Percentiles rank a stretch among this genome's conserved stretches.
Conservation (phyloP, 768 basidiomycete species). For the Lyophyllum atratum region DNA sequence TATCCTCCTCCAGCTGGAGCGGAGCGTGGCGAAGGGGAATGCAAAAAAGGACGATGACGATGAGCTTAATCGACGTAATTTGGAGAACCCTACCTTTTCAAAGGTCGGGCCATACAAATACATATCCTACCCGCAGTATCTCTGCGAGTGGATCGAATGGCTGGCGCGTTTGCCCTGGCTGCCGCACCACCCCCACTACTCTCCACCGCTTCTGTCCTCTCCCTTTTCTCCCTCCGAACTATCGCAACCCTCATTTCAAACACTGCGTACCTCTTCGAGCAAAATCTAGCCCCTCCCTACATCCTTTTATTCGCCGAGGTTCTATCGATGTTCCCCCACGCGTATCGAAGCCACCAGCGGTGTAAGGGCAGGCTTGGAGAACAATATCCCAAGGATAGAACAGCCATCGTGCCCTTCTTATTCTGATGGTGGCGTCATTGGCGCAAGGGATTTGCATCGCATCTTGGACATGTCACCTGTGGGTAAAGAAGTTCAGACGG, state of each 20-base stretch:
- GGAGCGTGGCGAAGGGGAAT: constrained; percentile 56
- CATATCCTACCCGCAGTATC: constrained; percentile 89
- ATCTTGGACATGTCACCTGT: background rate
- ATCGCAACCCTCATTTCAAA: constrained; percentile 17
- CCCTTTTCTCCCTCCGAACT: constrained; percentile 10
- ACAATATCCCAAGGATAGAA: constrained; percentile 72
- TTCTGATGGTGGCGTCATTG: constrained; percentile 36
- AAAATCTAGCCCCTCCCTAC: constrained; percentile 70
- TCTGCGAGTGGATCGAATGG: constrained; percentile 96
- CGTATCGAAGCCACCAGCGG: constrained; percentile 82
- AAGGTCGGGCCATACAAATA: constrained; percentile 71
- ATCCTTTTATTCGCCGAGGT: constrained; percentile 76
- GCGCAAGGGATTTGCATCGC: background rate
- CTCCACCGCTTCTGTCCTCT: constrained; percentile 17
- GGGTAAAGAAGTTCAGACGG: background rate
- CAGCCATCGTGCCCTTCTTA: constrained; percentile 74
- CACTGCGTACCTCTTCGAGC: constrained; percentile 35
- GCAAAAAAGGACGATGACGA: constrained; percentile 28
- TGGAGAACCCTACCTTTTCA: constrained; percentile 54
- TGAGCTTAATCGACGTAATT: constrained; percentile 17
- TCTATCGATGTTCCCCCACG: constrained; percentile 76
- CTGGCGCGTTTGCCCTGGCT: constrained; percentile 78
- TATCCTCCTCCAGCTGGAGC: constrained; percentile 76
- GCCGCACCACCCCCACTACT: constrained; percentile 51
- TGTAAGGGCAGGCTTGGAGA: constrained; percentile 74